Conservation (phyloP, 2,329 filamentous ascomycete genomes). For the Beauveria pseudobassiana region DNA sequence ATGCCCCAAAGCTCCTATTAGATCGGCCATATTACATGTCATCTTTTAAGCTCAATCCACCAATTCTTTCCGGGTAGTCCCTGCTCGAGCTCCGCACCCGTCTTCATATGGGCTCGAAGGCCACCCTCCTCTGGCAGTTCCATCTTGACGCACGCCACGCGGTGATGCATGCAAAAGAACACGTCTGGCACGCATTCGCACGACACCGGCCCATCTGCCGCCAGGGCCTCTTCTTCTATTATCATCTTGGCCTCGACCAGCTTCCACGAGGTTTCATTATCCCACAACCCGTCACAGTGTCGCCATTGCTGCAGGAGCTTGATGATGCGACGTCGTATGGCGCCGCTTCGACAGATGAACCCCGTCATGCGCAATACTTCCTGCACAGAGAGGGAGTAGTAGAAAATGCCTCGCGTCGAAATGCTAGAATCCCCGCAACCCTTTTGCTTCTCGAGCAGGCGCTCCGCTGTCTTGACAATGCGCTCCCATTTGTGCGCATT, state of each 20-base stretch:
- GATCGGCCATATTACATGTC: background rate
- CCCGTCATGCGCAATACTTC: slow-evolving; percentile 3
- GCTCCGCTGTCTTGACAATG: background rate
- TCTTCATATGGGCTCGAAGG: background rate
- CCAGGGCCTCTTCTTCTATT: background rate
- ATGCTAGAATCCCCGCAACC: background rate
- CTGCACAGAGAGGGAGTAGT: slow-evolving; percentile 3
- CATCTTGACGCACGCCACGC: background rate
- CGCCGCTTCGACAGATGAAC: slow-evolving; percentile 3
- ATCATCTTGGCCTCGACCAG: slow-evolving; percentile 5
- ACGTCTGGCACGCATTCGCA: slow-evolving; percentile 3
- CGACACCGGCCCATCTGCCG: background rate
- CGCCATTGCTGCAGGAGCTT: background rate
- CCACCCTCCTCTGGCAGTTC: background rate
- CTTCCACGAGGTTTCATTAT: background rate
- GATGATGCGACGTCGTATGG: background rate
- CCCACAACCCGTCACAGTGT: background rate
- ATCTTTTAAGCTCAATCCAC: background rate
- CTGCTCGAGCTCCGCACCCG: background rate
- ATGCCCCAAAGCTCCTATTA: background rate
- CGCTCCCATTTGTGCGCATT: slow-evolving; percentile 6
- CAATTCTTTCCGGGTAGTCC: background rate
- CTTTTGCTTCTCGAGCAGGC: background rate
- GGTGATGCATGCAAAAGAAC: slow-evolving; percentile 4
- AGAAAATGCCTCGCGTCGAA: background rate